Base-by-base conservation (phyloP, 2,329 filamentous ascomycete species). In the Fusarium bactridioides region DNA sequence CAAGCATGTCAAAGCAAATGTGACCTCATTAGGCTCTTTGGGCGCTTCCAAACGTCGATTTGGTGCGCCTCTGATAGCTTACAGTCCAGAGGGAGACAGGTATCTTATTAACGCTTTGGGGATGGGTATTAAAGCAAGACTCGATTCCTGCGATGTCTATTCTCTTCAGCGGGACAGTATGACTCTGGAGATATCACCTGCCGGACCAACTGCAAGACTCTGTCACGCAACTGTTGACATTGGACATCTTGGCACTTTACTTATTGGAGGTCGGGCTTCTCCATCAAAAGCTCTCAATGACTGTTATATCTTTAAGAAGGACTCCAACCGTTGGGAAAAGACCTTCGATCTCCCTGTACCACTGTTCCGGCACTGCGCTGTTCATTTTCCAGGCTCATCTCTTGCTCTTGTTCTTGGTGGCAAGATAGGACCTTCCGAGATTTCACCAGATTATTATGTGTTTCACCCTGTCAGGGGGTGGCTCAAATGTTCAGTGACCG, bases 231-330 rank as follows among this genome's bases (percentile, higher is more conserved):
- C 94, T 25, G 95, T 92, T 25, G 85, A 89, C 54, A 79, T 97
- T 10, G 87, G 86, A 4, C 82, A 85, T 38, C 80, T 82, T 27
- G 88, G 88, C 21, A 87, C 86, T 66, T 81, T 98, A 16, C 84
- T 97, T 51, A 86, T 89, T 35, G 95, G 95, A 29, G 95, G 95
- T 10, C 88, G 95, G 66, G 86, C 88, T n/a, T 95, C 94, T 12
- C 94, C 95, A 9, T 86, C 90, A 18, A 87, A 86, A 35, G 90
- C 90, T 4, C 83, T 94, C 45, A 84, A 84, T 40, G 93, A 96
- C 79, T 94, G 92, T 74, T 98, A 94, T 94, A 74, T 94, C 4
- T 89, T 91, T 70, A 85, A 87, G 58, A 87, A 87, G 56, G 77
- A 75, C 18, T 85, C 85, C 8, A 71, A 76, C 5, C 79, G 77